These are phyloP conservation scores for Psilocybe subaeruginosa DNA, from an alignment of 768 basidiomycete species.

Conservation along the genomic window DNA sequence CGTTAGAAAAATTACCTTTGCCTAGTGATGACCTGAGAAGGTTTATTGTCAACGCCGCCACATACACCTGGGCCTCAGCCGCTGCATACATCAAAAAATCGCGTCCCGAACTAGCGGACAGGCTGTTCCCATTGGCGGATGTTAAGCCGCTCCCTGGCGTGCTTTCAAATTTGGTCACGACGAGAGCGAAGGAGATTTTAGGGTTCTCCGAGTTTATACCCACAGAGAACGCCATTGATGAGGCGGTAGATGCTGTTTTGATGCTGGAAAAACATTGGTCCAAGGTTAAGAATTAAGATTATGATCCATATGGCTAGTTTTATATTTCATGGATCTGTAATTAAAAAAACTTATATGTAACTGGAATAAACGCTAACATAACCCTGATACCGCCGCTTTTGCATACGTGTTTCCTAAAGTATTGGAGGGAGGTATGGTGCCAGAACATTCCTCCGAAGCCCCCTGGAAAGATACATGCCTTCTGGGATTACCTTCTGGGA, in stretches of 20 bases:
- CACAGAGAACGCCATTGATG: constrained; percentile 29
- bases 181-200: constrained; percentile 27
- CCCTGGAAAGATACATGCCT: neutral
- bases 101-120: constrained; percentile 13
- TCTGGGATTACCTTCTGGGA: neutral
- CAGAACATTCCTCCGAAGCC: neutral
- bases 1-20: constrained; percentile 27
- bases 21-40: constrained; percentile 28
- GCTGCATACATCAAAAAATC: constrained; percentile 26
- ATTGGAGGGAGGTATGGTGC: neutral
- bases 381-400: neutral
- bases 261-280: constrained; percentile 29
- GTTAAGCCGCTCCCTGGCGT: constrained; percentile 26
- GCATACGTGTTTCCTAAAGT: too few species aligned
- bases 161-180: constrained; percentile 27
- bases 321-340: neutral
- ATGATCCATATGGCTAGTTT: neutral
- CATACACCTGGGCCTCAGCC: constrained; percentile 33
- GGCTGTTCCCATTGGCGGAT: constrained; percentile 18
- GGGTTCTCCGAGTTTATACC: constrained; percentile 27
- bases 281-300: neutral
- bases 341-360: neutral
- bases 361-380: neutral
- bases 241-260: constrained; percentile 28
- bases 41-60: constrained; percentile 31